These are phyloP conservation scores for Lophiotrema nucula DNA, from an alignment of 495 filamentous ascomycete species.

Conservation along the genomic window DNA sequence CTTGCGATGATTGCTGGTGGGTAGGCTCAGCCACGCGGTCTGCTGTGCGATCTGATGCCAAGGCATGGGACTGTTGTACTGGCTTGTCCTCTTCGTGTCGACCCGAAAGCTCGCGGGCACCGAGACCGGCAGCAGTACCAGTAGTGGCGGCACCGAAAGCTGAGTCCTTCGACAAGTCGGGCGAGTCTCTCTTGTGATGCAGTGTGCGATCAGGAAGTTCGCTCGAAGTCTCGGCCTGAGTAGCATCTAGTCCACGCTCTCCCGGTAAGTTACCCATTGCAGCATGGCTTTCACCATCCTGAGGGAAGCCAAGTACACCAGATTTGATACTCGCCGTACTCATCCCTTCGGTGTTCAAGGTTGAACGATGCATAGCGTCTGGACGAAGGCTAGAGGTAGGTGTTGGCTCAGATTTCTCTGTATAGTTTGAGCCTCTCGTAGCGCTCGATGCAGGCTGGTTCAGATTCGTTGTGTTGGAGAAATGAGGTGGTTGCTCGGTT, in stretches of 20 bases:
- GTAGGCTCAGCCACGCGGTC: too few relatives aligned
- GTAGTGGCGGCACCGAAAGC: too few relatives aligned
- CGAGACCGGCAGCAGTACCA: not conserved
- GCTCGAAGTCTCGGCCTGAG: not conserved
- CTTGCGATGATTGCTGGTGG: not conserved
- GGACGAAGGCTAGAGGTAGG: not conserved
- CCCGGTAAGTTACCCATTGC: not conserved
- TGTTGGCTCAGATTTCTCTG: not conserved
- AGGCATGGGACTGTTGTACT: too few relatives aligned
- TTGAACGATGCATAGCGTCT: not conserved
- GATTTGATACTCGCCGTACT: slow-evolving; percentile 41
- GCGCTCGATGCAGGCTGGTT: not conserved
- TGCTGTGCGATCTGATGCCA: too few relatives aligned
- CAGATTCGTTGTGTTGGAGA: slow-evolving; percentile 13
- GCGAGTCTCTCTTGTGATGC: too few relatives aligned
- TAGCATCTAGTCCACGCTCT: not conserved
- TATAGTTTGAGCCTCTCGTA: too few relatives aligned
- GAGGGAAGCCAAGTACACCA: slow-evolving; percentile 35
- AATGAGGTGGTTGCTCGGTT: slow-evolving; percentile 9
- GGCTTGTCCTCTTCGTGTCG: not conserved
- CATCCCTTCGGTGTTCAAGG: slow-evolving; percentile 6
- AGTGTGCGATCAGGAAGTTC: slow-evolving; percentile 6
- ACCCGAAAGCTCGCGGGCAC: not conserved
- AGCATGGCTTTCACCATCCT: slow-evolving; percentile 6
- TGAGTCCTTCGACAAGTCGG: too few relatives aligned